Evolutionary conservation across 2,329 filamentous ascomycete species (phyloP), one percentile per base, ranked within the genome.

Genomic region (Cercospora janseana): DNA sequence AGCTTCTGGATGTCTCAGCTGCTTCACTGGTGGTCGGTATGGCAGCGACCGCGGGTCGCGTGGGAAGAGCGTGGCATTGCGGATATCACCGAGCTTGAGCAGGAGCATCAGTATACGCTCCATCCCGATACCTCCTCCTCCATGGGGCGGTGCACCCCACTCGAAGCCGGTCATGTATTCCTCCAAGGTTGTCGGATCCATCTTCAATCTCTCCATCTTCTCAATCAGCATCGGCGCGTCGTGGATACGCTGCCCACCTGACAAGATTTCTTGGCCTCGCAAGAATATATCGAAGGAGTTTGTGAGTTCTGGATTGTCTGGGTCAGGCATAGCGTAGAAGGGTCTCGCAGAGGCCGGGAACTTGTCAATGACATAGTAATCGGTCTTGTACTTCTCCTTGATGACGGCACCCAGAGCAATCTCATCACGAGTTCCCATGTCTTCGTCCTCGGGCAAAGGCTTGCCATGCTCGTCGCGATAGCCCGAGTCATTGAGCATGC

Each of bases 281-380:
- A 95, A 79, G 72, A 96, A 96, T 51, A 96, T 94, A 67, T 96
- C 91, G 62, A 95, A 96, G 0, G 91, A 95, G 67, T 95, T 95
- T 43, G 91, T 96, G 67, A 83, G 82, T 26, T 79, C 76, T 9
- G 80, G 75, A 63, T 94, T 81, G 12, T 84, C 75, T 1, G 85
- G 79, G 56, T 95, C 88, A 21, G 85, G 85, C 80, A 95, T 91
- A 1, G 91, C 88, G 66, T 96, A 95, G 71, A 96, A 95, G 0
- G 91, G 91, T 34, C 91, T 82, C 2, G 88, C 91, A 5, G 82
- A 85, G 16, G 81, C 75, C 1, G 91, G 91, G 74, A 96, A 96
- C 65, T 94, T 95, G 77, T 96, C 91, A 31, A 96, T 79, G 56
- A 96, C 86, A 70, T 93, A 96, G 73, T 94, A 95, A 63, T 96